Evolutionary conservation across 495 filamentous ascomycete genomes (phyloP), one percentile per base, ranked within the genome.

Genomic region (Stereocaulon alpinum): DNA sequence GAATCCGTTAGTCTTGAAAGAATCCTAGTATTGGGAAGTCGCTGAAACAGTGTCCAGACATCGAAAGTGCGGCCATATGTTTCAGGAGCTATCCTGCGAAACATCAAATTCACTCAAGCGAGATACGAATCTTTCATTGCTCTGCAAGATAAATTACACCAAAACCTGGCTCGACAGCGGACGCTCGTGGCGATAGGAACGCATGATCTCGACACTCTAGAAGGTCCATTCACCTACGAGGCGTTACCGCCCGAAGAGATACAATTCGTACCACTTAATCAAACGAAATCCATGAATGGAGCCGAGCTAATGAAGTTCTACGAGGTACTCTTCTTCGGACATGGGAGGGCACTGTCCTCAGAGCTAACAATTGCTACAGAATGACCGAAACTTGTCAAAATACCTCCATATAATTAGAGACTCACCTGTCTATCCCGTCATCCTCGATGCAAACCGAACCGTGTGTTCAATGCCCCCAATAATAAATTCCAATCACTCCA

Each of bases 81-180:
- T 29, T 87, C 91, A 14, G 87, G 85, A 55, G 89, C 92, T 22
- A 86, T 99, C 56, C 76, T 99, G 42, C 84, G 94, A 48, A 86
- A 86, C 69, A 77, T 99, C 74, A 92, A 85, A 66, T 96, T 99
- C 77, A 92, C 88, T 55, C 78, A 91, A 72, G 88, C 82, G 59
- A 80, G 84, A 50, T 97, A 99, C 71, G 90, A 94, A 63, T 95
- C 90, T 67, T 97, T 99, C 88, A 99, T 99, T 70, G 80, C 84
- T 41, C 80, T 99, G 40, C 93, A 99, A 76, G 93, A 99, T 76
- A 97, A 96, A 76, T 83, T 99, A 17, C 93, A 99, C 72, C 86
- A 91, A 69, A 99, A 99, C 73, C 76, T 99, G 50, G 95, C 94
- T 40, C 82, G 93, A 55, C 87, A 96, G 71, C 80, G 93, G 60